phyloP scores from a whole-genome alignment of 352 stramenopile genomes.

The Phytophthora podocarpi region DNA sequence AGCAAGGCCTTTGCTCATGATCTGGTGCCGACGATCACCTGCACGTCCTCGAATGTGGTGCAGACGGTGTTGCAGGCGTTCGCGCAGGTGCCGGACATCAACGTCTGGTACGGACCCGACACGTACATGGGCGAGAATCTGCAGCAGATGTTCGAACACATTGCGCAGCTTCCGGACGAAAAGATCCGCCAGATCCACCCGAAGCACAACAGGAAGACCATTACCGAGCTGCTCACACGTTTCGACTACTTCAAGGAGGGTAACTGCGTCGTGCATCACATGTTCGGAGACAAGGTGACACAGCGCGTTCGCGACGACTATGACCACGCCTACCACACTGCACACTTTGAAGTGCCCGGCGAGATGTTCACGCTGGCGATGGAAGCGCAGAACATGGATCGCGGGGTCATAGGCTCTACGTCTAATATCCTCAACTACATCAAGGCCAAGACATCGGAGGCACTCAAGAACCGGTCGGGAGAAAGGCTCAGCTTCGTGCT shows the following conservation, averaged over 20 bases:
- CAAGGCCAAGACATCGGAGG: constrained; percentile 93
- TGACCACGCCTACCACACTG: constrained; percentile 93
- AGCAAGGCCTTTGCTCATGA: constrained; percentile 95
- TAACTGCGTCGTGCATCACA: constrained; percentile 98
- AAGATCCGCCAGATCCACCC: constrained; percentile 88
- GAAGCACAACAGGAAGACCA: constrained; percentile 80
- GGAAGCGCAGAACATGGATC: constrained; percentile 89
- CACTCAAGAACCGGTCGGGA: constrained; percentile 58
- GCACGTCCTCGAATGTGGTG: constrained; percentile 96
- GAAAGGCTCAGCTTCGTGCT: constrained; percentile 95
- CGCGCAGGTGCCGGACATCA: constrained; percentile 90
- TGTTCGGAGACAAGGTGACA: constrained; percentile 96
- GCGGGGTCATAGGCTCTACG: constrained; percentile 95
- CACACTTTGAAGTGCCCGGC: constrained; percentile 98
- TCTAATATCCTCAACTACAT: constrained; percentile 99
- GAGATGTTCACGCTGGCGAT: constrained; percentile 99
- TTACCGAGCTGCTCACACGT: constrained; percentile 81
- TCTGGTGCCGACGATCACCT: constrained; percentile 97
- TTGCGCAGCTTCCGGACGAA: constrained; percentile 76
- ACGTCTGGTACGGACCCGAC: constrained; percentile 94
- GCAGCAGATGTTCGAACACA: constrained; percentile 92
- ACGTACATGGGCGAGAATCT: constrained; percentile 99
- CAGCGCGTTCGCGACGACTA: constrained; percentile 92
- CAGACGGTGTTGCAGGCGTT: constrained; percentile 96
- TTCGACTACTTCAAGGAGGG: constrained; percentile 96